Evolutionary conservation across 352 stramenopile genomes (phyloP), one percentile per base, ranked within the genome.

Genomic region (Plasmopara viticola): DNA sequence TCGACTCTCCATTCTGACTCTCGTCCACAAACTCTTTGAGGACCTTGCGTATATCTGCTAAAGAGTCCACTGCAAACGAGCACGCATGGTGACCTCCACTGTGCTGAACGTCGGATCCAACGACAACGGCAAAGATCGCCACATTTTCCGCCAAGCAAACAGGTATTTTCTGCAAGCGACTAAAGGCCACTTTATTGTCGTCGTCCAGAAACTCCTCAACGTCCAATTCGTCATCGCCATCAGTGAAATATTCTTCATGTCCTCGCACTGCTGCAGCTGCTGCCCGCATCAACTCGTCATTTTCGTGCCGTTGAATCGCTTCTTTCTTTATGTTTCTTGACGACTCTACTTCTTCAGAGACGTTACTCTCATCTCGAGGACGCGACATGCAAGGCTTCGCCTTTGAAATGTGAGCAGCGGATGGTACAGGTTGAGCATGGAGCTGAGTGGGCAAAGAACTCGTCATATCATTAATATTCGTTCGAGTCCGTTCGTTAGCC

Each of bases 161-260:
- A 5, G 78, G 78, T 29, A 90, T 74, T 34, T 87, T 87, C 35
- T 90, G 78, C 43, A 90, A 66, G 2, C 72, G 78, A 43, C 74
- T 90, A 41, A 90, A 90, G 5, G 72, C 68, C 15, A 90, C 78
- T 48, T 87, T 87, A 58, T 90, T 87, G 53, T 90, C 78, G 46
- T 84, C 76, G 29, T 90, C 74, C n/a, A 86, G 51, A 9, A 31
- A 54, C 25, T 68, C 53, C 12, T 64, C 54, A 5, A 57, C 54
- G 15, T 79, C 63, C n/a, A 74, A 39, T 4, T 87, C 74, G 12
- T 80, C 68, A 37, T 80, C 68, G 28, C 85, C 76, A 7, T 77
- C 62, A 0, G 58, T 70, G 4, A 54, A 61, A 35, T 70, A 64
- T n/a, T 61, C 62, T 51, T 70, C 62, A 38, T 73, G 50, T 38